Conservation (phyloP, 257 asterid genomes). For the Penstemon davidsonii region DNA sequence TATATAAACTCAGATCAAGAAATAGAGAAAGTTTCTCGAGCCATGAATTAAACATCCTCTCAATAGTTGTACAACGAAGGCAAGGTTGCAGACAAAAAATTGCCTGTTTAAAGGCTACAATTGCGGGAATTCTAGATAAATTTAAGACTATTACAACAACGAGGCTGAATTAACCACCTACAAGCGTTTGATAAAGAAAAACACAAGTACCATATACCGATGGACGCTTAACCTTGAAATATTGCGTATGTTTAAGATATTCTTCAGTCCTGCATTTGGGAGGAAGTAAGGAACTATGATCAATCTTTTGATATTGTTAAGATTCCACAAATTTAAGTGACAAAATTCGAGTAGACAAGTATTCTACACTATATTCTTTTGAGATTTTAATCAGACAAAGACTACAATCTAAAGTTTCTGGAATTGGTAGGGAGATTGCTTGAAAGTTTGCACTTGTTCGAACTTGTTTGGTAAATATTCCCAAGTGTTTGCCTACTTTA, state of each 20-base stretch:
- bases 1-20: no score
- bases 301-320: neutral
- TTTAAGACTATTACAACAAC: constrained; percentile 13
- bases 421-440: neutral
- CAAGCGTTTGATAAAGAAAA: neutral
- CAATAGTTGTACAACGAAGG: neutral
- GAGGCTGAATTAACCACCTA: neutral
- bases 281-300: neutral
- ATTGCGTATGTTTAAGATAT: constrained; percentile 9
- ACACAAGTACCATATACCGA: no score
- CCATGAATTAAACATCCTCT: neutral
- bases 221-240: constrained; percentile 12
- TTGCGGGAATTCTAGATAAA: neutral
- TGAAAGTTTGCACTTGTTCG: neutral
- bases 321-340: constrained; percentile 1
- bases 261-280: constrained; percentile 43
- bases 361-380: neutral
- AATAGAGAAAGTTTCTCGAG: neutral
- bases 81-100: neutral
- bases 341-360: no score
- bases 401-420: neutral
- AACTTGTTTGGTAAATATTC: neutral
- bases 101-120: neutral
- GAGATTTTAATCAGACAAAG: neutral
- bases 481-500: no score